phyloP scores from a whole-genome alignment of 345 rosid genomes.

The Combretum micranthum region DNA sequence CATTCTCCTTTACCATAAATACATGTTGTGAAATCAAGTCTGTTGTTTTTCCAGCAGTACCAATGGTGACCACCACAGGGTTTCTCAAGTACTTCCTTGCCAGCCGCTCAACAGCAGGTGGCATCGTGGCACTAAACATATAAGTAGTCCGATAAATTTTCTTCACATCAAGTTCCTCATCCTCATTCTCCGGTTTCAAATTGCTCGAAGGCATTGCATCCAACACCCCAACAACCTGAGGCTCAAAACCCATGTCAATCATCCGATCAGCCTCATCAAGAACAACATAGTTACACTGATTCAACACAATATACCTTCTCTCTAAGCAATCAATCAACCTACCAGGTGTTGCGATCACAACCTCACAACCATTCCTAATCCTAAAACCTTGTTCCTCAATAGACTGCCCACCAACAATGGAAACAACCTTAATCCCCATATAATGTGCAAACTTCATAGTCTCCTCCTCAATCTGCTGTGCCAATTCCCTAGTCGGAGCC shows the following conservation, averaged over 20 bases:
- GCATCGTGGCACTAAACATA: constrained; percentile 99
- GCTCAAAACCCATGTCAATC: constrained; percentile 98
- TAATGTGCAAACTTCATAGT: constrained; percentile 86
- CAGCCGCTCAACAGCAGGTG: constrained; percentile 87
- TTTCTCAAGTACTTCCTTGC: constrained; percentile 94
- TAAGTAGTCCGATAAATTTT: constrained; percentile 90
- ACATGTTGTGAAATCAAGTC: constrained; percentile 87
- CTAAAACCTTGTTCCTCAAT: constrained; percentile 88
- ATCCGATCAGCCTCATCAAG: constrained; percentile 98
- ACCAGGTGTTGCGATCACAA: constrained; percentile 92
- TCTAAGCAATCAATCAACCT: constrained; percentile 86
- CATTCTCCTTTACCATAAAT: constrained; percentile 81
- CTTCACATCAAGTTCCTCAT: constrained; percentile 89
- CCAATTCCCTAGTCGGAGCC: constrained; percentile 92
- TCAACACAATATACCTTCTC: constrained; percentile 82
- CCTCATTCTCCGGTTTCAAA: constrained; percentile 92
- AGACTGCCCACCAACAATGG: constrained; percentile 91
- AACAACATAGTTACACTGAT: constrained; percentile 91
- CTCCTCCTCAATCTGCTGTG: constrained; percentile 94
- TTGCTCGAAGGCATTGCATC: constrained; percentile 97
- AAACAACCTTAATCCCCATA: constrained; percentile 78
- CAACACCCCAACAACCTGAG: constrained; percentile 79
- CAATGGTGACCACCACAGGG: constrained; percentile 90
- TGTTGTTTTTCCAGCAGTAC: constrained; percentile 94
- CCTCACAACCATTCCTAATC: constrained; percentile 93